Base-by-base conservation (phyloP, 495 filamentous ascomycete genomes). In the Peziza echinospora region DNA sequence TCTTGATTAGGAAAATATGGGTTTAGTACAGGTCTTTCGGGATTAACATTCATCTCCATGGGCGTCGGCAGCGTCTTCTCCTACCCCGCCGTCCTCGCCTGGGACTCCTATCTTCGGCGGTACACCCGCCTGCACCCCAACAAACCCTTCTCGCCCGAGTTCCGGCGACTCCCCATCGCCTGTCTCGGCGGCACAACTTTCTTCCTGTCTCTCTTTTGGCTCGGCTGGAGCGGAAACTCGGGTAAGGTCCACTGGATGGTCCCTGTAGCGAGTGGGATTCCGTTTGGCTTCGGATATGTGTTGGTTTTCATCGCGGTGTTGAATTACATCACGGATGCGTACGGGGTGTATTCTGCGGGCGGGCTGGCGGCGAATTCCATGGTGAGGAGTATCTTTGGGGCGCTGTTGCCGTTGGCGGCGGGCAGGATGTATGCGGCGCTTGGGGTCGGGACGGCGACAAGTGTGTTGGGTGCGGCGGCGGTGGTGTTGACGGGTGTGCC, bases 281-380 rank as follows among this genome's bases (percentile, higher is more conserved):
- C 75, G 1, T 84, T 83, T 51, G 81, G 81, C 16, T 64, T 76
- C 24, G 80, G 76, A 6, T 83, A 78, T 57, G 63, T 73, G 7
- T 63, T 73, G 16, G 71, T 76, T 16, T 83, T 82, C 58, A 75
- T 76, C 37, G 72, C 75, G 0, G 68, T 79, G 22, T 60, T 84
- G 8, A 86, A 82, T 50, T 86, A 85, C 49, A 65, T 85, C 39
- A 76, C 78, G 9, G 81, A 86, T 54, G 79, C 79, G 8, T 84
- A 86, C 60, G 71, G 72, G 44, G 71, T 78, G 45, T 83, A 75
- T 57, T 76, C 81, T 1, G 80, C 80, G 3, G 72, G 67, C 17
- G 81, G 80, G 1, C 65, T 80, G 53, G 78, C 81, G 0, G 78
- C 77, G 0, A 70, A 75, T 0, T 70, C 69, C 0, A 72, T 71